Conservation (phyloP, 192 early-diverging fungal genomes). For the Linnemannia hyalina region DNA sequence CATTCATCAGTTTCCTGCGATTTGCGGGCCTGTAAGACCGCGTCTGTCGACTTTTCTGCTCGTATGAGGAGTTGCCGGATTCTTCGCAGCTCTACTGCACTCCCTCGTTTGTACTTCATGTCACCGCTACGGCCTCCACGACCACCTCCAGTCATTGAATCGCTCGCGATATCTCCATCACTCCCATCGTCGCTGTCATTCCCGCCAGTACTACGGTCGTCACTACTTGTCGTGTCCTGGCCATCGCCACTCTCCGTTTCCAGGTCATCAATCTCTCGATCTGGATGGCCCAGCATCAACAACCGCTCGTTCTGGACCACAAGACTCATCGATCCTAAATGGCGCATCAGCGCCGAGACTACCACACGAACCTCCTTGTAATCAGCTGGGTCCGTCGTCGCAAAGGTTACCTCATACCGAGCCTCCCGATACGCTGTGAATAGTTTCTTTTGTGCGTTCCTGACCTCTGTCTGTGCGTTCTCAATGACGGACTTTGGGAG, state of each 20-base stretch:
- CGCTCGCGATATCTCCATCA: neutral
- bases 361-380: slow-evolving; percentile 20
- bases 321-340: slow-evolving; percentile 21
- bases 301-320: slow-evolving; percentile 21
- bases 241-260: neutral
- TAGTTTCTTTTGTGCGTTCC: slow-evolving; percentile 20
- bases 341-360: slow-evolving; percentile 17
- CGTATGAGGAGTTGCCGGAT: slow-evolving; percentile 34
- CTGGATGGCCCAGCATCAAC: slow-evolving; percentile 21
- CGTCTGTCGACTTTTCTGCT: slow-evolving; percentile 40
- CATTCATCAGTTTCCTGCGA: neutral
- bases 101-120: slow-evolving; percentile 14
- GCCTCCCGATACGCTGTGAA: slow-evolving; percentile 18
- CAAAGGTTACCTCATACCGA: slow-evolving; percentile 22
- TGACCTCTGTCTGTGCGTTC: slow-evolving; percentile 12
- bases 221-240: neutral
- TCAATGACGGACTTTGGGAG: slow-evolving; percentile 14
- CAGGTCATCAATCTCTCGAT: slow-evolving; percentile 8
- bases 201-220: neutral
- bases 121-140: neutral
- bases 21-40: slow-evolving; percentile 18
- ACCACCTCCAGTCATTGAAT: neutral
- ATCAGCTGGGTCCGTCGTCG: slow-evolving; percentile 5
- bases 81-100: slow-evolving; percentile 37
- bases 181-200: neutral